A percentile compares a stretch with the other conserved stretches of the same genome.
phyloP scores from a whole-genome alignment of 2,329 filamentous ascomycete genomes.

The Catunica adiposa region DNA sequence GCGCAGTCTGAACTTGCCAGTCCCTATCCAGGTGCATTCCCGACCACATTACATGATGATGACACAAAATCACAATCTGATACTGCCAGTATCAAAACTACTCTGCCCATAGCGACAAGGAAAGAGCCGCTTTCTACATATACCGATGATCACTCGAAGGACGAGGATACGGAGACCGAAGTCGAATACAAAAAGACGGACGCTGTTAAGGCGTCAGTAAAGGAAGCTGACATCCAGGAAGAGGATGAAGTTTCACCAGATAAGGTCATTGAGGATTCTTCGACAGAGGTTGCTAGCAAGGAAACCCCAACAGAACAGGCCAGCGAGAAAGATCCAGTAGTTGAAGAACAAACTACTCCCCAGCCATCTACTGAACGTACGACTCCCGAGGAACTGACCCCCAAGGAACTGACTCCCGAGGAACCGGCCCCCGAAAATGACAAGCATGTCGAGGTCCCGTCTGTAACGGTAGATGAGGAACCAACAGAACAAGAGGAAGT shows the following conservation, averaged over 20 bases:
- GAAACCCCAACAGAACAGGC: no score
- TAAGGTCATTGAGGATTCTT: no score
- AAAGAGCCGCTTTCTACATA: constrained; percentile 20
- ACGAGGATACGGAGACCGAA: constrained; percentile 17
- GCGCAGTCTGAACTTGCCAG: constrained; percentile 37
- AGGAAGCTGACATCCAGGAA: not conserved
- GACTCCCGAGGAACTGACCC: no score
- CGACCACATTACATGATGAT: constrained; percentile 30
- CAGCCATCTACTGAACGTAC: not conserved
- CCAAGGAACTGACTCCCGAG: no score
- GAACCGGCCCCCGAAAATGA: no score
- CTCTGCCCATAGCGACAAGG: constrained; percentile 22
- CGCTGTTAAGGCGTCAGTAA: not conserved
- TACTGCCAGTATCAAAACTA: constrained; percentile 24
- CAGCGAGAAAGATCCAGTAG: no score
- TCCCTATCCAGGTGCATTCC: constrained; percentile 25
- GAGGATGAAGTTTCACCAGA: no score
- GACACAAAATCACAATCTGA: constrained; percentile 2
- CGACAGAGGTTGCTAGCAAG: no score
- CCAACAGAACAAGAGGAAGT: no score
- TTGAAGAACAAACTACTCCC: not conserved
- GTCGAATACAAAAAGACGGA: constrained; percentile 14
- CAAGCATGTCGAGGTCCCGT: no score
- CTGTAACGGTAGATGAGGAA: no score
- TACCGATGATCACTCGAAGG: constrained; percentile 27